Percentiles rank a stretch among this genome's conserved stretches.
Conservation (phyloP, 305 asterid genomes). For the Solanum hybrid region DNA sequence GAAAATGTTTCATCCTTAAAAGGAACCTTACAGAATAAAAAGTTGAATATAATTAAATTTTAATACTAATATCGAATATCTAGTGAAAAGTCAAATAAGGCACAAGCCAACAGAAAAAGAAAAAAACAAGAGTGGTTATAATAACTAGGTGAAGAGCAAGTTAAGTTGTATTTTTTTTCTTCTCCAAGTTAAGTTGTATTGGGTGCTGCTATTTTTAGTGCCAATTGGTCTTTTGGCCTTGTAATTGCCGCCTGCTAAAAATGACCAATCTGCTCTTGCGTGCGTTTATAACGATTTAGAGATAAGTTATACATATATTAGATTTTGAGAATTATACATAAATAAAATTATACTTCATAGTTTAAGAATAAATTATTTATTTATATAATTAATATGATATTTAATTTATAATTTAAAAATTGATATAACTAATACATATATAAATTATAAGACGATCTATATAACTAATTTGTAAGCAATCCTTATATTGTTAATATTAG, state of each 20-base stretch:
- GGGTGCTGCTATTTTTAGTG: background rate
- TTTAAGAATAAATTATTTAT: no score
- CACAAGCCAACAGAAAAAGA: background rate
- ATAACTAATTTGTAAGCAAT: background rate
- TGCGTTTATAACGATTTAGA: background rate
- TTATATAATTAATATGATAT: no score
- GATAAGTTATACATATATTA: no score
- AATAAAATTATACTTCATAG: fast-evolving
- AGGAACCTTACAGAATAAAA: no score
- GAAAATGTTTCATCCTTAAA: no score
- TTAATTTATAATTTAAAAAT: no score
- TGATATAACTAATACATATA: fast-evolving
- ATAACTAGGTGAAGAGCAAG: background rate
- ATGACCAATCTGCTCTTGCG: background rate
- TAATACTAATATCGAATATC: no score
- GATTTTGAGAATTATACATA: no score
- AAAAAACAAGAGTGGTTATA: background rate
- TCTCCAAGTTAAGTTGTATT: background rate
- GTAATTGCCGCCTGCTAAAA: background rate
- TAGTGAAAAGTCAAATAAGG: background rate
- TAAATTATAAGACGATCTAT: no score
- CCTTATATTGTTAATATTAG: background rate
- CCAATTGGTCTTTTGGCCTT: background rate
- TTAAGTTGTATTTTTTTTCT: background rate
- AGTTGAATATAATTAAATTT: no score